Evolutionary conservation across 2,329 filamentous ascomycete species (phyloP).

Genomic region (Rhynchosporium graminicola): DNA sequence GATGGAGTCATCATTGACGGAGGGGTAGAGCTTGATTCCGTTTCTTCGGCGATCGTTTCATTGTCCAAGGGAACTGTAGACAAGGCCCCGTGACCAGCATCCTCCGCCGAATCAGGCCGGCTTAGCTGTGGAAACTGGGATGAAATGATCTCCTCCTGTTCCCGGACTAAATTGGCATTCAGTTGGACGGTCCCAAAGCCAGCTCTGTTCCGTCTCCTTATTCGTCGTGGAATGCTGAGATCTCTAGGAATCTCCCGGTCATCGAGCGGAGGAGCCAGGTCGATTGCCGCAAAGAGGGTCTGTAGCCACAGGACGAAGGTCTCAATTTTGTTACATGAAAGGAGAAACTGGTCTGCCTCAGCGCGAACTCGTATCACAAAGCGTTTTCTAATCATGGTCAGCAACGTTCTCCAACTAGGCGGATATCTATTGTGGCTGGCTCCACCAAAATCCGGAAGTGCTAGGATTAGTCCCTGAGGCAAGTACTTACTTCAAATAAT

Average conservation of each 20-base stretch:
- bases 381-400: conserved; percentile 40
- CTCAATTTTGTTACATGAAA: conserved; percentile 65
- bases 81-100: conserved; percentile 3
- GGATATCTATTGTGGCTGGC: neutral
- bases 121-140: conserved; percentile 30
- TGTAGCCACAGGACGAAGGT: conserved; percentile 71
- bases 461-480: neutral
- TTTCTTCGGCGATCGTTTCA: conserved; percentile 18
- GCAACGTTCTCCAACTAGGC: neutral
- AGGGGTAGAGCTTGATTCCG: conserved; percentile 13
- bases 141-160: conserved; percentile 33
- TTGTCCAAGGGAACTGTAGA: neutral
- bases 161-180: conserved; percentile 25
- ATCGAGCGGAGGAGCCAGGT: conserved; percentile 69
- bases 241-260: conserved; percentile 66
- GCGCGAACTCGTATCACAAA: conserved; percentile 72
- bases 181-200: conserved; percentile 21
- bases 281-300: conserved; percentile 69
- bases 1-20: conserved; percentile 6
- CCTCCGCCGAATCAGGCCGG: conserved; percentile 14
- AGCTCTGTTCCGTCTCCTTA: conserved; percentile 30
- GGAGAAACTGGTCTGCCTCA: conserved; percentile 72
- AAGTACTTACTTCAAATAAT: conserved; percentile 65
- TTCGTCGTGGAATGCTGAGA: conserved; percentile 56
- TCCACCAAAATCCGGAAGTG: neutral